A percentile compares a stretch with the other conserved stretches of the same genome.
These are phyloP conservation scores for Suillus cothurnatus DNA, from an alignment of 768 basidiomycete species.

Conservation along the genomic window DNA sequence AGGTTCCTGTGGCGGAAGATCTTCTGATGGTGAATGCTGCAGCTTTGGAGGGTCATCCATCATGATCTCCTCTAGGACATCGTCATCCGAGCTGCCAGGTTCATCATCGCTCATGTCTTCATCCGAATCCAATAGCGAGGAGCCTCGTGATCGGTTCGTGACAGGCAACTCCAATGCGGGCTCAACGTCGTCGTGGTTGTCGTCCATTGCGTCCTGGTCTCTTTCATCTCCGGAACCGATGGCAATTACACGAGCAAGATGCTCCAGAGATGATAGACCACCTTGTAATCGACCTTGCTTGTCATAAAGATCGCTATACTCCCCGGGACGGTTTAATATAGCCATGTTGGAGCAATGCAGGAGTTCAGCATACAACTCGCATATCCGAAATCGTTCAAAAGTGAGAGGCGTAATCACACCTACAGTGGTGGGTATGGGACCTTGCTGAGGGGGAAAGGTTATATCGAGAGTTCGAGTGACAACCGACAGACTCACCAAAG, in stretches of 20 bases:
- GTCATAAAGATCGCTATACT: conserved; percentile 75
- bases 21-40: conserved; percentile 30
- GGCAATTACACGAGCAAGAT: conserved; percentile 82
- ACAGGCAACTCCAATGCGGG: conserved; percentile 72
- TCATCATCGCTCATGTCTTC: conserved; percentile 78
- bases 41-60: conserved; percentile 60
- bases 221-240: conserved; percentile 57
- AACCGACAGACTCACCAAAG: conserved; percentile 55
- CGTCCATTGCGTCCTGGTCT: conserved; percentile 60
- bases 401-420: conserved; percentile 80
- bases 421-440: conserved; percentile 71
- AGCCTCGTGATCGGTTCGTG: conserved; percentile 50
- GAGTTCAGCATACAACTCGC: conserved; percentile 95
- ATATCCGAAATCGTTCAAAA: conserved; percentile 92
- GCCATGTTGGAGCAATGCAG: conserved; percentile 99
- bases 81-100: conserved; percentile 76
- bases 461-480: conserved; percentile 13
- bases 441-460: conserved; percentile 47
- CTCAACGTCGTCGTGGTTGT: conserved; percentile 56
- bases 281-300: conserved; percentile 82
- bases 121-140: conserved; percentile 65
- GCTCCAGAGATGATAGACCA: conserved; percentile 83
- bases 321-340: conserved; percentile 79
- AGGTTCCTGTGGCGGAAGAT: conserved; percentile 37
- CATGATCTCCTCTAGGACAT: conserved; percentile 80